phyloP scores from a whole-genome alignment of 2,329 filamentous ascomycete genomes.

The Colletotrichum sp. region DNA sequence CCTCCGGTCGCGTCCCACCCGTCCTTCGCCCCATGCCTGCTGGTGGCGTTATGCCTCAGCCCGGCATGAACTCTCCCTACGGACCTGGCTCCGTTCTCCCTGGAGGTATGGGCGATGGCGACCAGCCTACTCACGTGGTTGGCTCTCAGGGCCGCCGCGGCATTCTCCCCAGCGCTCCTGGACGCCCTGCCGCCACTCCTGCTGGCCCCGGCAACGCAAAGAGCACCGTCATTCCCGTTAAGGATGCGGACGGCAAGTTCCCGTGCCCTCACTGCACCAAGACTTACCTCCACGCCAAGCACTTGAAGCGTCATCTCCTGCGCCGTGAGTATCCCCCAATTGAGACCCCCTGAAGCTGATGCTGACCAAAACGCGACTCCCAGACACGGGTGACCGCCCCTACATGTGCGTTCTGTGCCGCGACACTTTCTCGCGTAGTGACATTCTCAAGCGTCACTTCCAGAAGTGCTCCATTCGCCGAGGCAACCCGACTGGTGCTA shows the following conservation, averaged over 20 bases:
- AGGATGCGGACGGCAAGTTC: constrained; percentile 97
- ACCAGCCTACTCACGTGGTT: constrained; percentile 87
- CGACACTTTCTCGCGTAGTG: constrained; percentile 96
- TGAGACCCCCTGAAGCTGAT: constrained; percentile 7
- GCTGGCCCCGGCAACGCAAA: constrained; percentile 73
- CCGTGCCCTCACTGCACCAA: constrained; percentile 98
- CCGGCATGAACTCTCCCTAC: constrained; percentile 64
- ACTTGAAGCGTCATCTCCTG: constrained; percentile 93
- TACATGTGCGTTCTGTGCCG: constrained; percentile 99
- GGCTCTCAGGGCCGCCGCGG: constrained; percentile 92
- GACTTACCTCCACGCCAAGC: constrained; percentile 96
- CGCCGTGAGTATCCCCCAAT: constrained; percentile 74
- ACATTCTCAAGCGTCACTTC: constrained; percentile 98
- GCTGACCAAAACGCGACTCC: constrained; percentile 4
- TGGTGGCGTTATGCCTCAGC: constrained; percentile 65
- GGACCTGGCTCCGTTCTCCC: constrained; percentile 61
- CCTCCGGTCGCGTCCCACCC: constrained; percentile 59
- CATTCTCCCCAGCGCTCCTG: constrained; percentile 89
- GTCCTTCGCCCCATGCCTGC: constrained; percentile 74
- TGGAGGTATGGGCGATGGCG: constrained; percentile 59
- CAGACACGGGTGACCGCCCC: constrained; percentile 95
- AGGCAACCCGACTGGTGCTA: constrained; percentile 93
- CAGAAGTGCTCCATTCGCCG: constrained; percentile 98
- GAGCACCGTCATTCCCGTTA: constrained; percentile 84
- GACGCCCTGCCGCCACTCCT: constrained; percentile 77